phyloP scores from a whole-genome alignment of 2,329 filamentous ascomycete species.

The Paramyrothecium roridum region DNA sequence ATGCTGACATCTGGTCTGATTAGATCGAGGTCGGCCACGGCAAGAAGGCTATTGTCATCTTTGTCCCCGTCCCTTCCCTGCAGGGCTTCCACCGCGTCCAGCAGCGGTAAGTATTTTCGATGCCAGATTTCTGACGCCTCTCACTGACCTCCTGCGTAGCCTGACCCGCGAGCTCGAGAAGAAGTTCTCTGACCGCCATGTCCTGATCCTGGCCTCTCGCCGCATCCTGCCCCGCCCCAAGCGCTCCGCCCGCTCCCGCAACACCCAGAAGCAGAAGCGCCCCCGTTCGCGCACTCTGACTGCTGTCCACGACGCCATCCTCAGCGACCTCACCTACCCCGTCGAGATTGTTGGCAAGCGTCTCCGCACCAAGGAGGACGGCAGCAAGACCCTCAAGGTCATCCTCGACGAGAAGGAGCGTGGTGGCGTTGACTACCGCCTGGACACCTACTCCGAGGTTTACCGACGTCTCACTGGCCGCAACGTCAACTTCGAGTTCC shows the following conservation, averaged over 20 bases:
- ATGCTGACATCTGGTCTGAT: conserved; percentile 67
- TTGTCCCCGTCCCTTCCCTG: conserved; percentile 99
- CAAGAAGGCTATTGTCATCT: conserved; percentile 99
- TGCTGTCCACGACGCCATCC: conserved; percentile 97
- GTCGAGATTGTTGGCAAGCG: conserved; percentile 99
- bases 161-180: conserved; percentile 99
- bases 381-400: conserved; percentile 97
- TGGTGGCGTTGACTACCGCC: conserved; percentile 97
- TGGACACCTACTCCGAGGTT: conserved; percentile 99
- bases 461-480: conserved; percentile 98
- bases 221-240: conserved; percentile 98
- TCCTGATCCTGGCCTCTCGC: conserved; percentile 97
- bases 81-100: conserved; percentile 98
- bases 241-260: conserved; percentile 95
- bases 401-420: conserved; percentile 99
- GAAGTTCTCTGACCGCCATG: conserved; percentile 99
- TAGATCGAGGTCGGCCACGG: conserved; percentile 99
- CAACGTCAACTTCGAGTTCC: conserved; percentile 98
- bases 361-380: conserved; percentile 97
- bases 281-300: conserved; percentile 97
- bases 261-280: conserved; percentile 97
- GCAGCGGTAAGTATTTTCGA: conserved; percentile 75
- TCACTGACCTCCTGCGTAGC: conserved; percentile 49
- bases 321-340: conserved; percentile 96
- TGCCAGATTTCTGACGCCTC: neutral